Base-by-base conservation (phyloP, 352 stramenopile species). In the Heterotrichella gracilis region DNA sequence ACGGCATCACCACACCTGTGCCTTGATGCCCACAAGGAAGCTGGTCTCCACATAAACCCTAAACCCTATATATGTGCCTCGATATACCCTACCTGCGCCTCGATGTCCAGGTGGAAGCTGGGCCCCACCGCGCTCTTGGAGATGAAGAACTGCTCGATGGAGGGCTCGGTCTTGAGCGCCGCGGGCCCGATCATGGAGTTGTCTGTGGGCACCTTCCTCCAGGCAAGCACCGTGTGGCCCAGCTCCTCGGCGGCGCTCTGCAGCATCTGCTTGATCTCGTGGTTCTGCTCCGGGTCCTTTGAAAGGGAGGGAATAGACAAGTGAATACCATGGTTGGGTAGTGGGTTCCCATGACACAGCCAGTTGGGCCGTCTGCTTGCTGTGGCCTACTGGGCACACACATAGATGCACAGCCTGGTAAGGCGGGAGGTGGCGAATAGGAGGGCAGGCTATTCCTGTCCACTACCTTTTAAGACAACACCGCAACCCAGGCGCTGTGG, bases 81-180 rank as follows among this genome's bases (percentile, higher is more conserved):
- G n/a, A n/a, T n/a, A n/a, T n/a, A n/a, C n/a, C n/a, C n/a, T n/a
- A n/a, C n/a, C n/a, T n/a, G n/a, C n/a, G n/a, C n/a, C 74, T 95
- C 89, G 74, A 96, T 95, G 68, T 84, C 77, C 70, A 87, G 81
- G 24, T 75, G 74, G 41, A 77, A 73, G 41, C 23, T 70, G 53
- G 73, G 17, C 14, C n/a, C 14, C 0, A 71, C 75, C 40, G 73
- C 73, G 68, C 76, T 79, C 22, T 70, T 67, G 20, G 68, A 25
- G 24, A 95, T 80, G 78, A 95, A 87, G 25, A 96, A 79, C 78
- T 96, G 89, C 71, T 94, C 81, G 0, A 92, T 89, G 70, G 87
- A 80, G 2, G 89, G 89, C 77, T 95, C 87, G 1, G 87, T 93
- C 25, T 86, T 82, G 14, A 89, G 73, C 4, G 87, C 89, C 71